Evolutionary conservation across 1,284 basidiomycete species (phyloP).

Genomic region (Ceratobasidium sp.): DNA sequence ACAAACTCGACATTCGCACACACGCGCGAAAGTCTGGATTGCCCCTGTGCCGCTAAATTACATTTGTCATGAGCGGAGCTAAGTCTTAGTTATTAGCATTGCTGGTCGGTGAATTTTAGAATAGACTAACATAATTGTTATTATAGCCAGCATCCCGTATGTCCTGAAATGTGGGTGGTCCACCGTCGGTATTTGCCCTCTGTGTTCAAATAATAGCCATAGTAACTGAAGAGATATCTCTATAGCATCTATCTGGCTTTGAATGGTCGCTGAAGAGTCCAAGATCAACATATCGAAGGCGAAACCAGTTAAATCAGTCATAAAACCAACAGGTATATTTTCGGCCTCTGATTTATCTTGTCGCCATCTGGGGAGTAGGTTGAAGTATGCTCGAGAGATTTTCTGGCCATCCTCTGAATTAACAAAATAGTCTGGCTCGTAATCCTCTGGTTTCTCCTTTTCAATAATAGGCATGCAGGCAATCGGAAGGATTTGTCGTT

Average conservation of each 20-base stretch:
- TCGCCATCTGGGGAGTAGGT: neutral
- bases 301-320: neutral
- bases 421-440: neutral
- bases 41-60: too few relatives aligned
- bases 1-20: too few relatives aligned
- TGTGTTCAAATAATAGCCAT: neutral
- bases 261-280: neutral
- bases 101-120: too few relatives aligned
- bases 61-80: too few relatives aligned
- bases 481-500: neutral
- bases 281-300: neutral
- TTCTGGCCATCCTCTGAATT: neutral
- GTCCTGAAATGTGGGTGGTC: neutral
- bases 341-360: neutral
- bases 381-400: neutral
- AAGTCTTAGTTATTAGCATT: too few relatives aligned
- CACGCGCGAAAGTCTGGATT: too few relatives aligned
- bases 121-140: neutral
- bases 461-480: neutral
- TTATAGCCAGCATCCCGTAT: neutral
- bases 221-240: neutral
- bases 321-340: neutral
- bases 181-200: neutral
- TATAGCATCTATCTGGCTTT: neutral
- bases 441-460: neutral